Conservation (phyloP, 129 eudicot species). For the Flaveria ramosissima region DNA sequence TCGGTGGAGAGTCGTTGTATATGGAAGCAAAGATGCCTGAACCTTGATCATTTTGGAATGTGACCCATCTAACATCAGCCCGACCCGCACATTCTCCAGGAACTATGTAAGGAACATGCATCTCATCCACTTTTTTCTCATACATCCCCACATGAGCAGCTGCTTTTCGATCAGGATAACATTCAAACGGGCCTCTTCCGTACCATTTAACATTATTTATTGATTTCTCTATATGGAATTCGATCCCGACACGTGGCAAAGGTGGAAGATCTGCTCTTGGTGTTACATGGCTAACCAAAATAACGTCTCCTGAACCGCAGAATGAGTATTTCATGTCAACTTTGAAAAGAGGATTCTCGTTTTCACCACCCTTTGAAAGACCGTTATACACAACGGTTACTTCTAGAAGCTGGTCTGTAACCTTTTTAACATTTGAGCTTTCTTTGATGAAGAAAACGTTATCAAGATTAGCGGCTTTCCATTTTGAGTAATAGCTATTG, state of each 20-base stretch:
- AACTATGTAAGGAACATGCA: constrained; percentile 94
- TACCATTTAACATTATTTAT: constrained; percentile 69
- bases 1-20: constrained; percentile 65
- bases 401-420: constrained; percentile 56
- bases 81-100: constrained; percentile 89
- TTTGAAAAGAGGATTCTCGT: constrained; percentile 41
- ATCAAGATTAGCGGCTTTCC: constrained; percentile 79
- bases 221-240: constrained; percentile 73
- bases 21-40: constrained; percentile 66
- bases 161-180: constrained; percentile 94
- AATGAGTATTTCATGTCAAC: constrained; percentile 56
- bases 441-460: constrained; percentile 46
- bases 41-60: constrained; percentile 64
- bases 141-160: constrained; percentile 82
- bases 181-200: constrained; percentile 98
- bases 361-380: constrained; percentile 28
- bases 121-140: constrained; percentile 62
- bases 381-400: constrained; percentile 47
- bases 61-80: constrained; percentile 93
- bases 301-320: constrained; percentile 79
- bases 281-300: constrained; percentile 56
- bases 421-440: constrained; percentile 47
- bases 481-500: constrained; percentile 60
- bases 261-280: constrained; percentile 79
- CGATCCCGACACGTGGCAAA: constrained; percentile 90